Conservation (phyloP, 192 early-diverging fungal species). For the Umbelopsis vinacea region DNA sequence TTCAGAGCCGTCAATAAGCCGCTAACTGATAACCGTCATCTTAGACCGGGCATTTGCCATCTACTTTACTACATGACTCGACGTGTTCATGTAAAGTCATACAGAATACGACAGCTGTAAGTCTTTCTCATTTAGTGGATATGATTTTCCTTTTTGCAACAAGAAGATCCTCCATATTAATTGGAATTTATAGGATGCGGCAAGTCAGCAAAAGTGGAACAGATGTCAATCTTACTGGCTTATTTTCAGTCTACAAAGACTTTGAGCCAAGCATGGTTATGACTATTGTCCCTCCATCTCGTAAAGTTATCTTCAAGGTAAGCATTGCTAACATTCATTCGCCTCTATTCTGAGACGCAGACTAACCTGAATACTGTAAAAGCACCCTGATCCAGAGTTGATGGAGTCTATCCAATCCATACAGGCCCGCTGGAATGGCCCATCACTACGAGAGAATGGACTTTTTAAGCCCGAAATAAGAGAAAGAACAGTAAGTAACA, state of each 20-base stretch:
- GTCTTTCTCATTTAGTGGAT: neutral
- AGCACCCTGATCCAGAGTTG: constrained; percentile 46
- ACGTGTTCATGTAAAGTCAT: constrained; percentile 53
- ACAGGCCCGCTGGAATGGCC: constrained; percentile 43
- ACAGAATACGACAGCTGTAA: constrained; percentile 55
- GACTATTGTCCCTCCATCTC: constrained; percentile 31
- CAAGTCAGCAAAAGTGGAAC: constrained; percentile 38
- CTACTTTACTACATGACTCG: constrained; percentile 55
- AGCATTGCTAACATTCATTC: neutral
- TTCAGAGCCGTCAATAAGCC: too few relatives aligned
- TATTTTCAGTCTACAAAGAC: constrained; percentile 52
- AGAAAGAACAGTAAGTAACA: constrained; percentile 11
- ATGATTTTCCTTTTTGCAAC: neutral
- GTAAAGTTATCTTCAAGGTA: constrained; percentile 44
- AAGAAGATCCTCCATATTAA: neutral
- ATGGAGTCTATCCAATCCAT: constrained; percentile 33
- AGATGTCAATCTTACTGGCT: constrained; percentile 47
- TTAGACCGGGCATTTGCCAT: constrained; percentile 50
- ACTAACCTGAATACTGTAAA: neutral
- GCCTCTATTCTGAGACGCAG: neutral
- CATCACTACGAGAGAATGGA: neutral
- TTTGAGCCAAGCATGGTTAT: constrained; percentile 51
- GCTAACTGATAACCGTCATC: neutral
- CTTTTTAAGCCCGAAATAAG: constrained; percentile 1
- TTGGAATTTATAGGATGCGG: constrained; percentile 37